Evolutionary conservation across 495 filamentous ascomycete species (phyloP).

Genomic region (Lindgomyces ingoldianus): DNA sequence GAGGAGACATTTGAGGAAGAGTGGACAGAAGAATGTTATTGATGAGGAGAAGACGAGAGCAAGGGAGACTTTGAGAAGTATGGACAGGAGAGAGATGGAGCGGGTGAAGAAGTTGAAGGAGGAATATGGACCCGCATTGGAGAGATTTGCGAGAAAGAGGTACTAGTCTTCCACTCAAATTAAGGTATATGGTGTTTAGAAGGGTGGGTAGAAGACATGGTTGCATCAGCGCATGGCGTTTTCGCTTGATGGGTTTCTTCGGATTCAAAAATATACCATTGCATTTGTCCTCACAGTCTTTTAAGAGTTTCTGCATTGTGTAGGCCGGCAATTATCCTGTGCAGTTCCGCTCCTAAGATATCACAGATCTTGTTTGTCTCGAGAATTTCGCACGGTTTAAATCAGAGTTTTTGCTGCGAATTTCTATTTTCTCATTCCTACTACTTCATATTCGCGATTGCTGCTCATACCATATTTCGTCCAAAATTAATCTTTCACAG

Average conservation of each 20-base stretch:
- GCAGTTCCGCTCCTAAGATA: too few relatives aligned
- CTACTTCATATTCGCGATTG: too few relatives aligned
- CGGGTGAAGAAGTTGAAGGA: constrained; percentile 61
- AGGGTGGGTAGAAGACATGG: neutral
- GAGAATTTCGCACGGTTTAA: too few relatives aligned
- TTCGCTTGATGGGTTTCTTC: neutral
- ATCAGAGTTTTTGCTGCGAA: too few relatives aligned
- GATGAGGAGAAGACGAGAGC: constrained; percentile 78
- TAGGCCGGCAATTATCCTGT: too few relatives aligned
- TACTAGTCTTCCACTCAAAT: neutral
- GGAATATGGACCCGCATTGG: constrained; percentile 71
- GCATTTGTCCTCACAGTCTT: neutral
- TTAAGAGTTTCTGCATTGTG: too few relatives aligned
- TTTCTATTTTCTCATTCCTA: too few relatives aligned
- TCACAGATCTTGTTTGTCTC: too few relatives aligned
- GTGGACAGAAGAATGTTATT: constrained; percentile 83
- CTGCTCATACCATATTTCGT: too few relatives aligned
- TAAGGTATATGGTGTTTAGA: neutral
- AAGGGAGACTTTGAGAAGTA: constrained; percentile 66
- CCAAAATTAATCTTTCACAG: too few relatives aligned
- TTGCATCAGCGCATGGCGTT: constrained; percentile 13
- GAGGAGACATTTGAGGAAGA: constrained; percentile 86
- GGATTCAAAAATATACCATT: neutral
- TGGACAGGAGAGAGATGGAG: constrained; percentile 62
- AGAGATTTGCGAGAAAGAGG: constrained; percentile 65